Conservation (phyloP, 1,284 basidiomycete genomes). For the Ganoderma boninense region DNA sequence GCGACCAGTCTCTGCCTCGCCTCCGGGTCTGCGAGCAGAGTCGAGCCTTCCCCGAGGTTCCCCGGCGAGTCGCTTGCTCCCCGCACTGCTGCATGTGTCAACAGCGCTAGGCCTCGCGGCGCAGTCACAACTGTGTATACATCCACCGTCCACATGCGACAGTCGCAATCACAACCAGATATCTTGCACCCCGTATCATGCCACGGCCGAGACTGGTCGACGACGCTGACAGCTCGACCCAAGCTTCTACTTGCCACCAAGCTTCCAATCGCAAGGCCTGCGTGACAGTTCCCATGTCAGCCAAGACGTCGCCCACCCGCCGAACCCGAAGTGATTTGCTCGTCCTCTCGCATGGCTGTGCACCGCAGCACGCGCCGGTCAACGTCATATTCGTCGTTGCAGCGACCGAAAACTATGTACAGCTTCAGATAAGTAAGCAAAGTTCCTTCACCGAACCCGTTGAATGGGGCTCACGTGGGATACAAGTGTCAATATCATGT, state of each 20-base stretch:
- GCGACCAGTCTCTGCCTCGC: background rate
- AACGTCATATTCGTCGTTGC: background rate
- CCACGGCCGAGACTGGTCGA: background rate
- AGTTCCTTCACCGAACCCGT: background rate
- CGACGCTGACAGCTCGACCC: background rate
- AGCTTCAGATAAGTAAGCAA: background rate
- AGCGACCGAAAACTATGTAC: background rate
- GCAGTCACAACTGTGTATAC: background rate
- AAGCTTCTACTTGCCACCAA: background rate
- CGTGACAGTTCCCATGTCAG: slow-evolving; percentile 1
- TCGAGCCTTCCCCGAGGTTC: background rate
- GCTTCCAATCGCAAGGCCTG: background rate
- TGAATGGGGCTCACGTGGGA: background rate
- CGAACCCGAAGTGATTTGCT: slow-evolving; percentile 2
- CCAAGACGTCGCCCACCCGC: background rate
- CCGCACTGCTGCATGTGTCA: background rate
- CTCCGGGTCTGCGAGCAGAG: background rate
- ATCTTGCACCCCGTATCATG: background rate
- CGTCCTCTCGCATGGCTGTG: background rate
- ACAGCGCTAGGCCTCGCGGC: background rate
- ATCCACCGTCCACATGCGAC: background rate
- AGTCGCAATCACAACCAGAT: background rate
- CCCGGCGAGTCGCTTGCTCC: background rate
- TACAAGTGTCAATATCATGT: background rate
- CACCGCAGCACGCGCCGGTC: background rate